Evolutionary conservation across 2,329 filamentous ascomycete genomes (phyloP), one percentile per base, ranked within the genome.

Genomic region (Chrysosporium queenslandicum): DNA sequence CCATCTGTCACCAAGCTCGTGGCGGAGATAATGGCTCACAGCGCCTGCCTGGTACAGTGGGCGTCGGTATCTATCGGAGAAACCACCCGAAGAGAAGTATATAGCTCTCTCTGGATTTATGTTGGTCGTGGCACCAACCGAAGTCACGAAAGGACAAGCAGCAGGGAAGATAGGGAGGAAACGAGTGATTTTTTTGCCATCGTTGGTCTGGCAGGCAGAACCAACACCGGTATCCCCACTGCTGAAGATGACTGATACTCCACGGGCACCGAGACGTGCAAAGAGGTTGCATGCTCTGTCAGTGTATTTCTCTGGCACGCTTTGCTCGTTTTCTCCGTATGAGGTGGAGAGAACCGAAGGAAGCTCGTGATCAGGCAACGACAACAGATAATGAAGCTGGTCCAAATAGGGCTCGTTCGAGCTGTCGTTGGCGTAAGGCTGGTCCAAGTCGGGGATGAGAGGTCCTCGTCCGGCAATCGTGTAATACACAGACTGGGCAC

Each of bases 341-440:
- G 82, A 86, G 14, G 81, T 83, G 39, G 76, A 77, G 42, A 87
- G 73, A n/a, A 85, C 78, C 2, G 78, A 74, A 0, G 85, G 83
- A 0, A 87, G 70, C n/a, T 77, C 63, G 2, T 71, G 63, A 54
- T 79, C 74, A 0, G 72, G 65, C 20, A 82, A 72, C 18, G 69
- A 64, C 3, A 85, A 68, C 6, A 87, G 71, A 62, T 82, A 78
- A 53, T 77, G 74, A 6, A 83, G 74, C 64, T 83, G 81, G 14
- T 77, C 77, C 2, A 87, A 71, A 63, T 82, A 87, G 0, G 82
- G 82, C 68, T 87, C 83, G 58, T 85, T 82, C 6, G 69, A 70
- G 55, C 81, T 75, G 56, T 69, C 58, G 8, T 60, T 62, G 0
- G 58, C 40, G 21, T 60, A 27, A 63, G 73, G 25, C 63, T 75